Conservation (phyloP, 495 filamentous ascomycete genomes). For the Aspergillus saccharolyticus region DNA sequence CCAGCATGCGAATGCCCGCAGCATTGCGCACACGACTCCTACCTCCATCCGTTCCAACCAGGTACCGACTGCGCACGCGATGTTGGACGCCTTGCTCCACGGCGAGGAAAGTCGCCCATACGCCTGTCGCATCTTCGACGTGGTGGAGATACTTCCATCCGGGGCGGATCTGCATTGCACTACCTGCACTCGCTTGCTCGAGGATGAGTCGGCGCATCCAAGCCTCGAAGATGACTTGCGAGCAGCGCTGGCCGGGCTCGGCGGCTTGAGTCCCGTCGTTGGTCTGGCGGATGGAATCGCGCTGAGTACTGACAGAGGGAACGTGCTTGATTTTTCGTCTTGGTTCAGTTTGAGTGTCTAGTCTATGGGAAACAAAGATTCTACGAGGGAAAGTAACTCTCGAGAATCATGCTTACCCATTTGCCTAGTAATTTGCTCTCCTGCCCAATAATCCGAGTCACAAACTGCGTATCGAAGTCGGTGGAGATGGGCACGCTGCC, state of each 20-base stretch:
- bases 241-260: slow-evolving; percentile 19
- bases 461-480: not conserved
- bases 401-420: not conserved
- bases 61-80: slow-evolving; percentile 13
- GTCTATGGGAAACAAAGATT: too few relatives aligned
- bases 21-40: slow-evolving; percentile 20
- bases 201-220: slow-evolving; percentile 13
- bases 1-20: slow-evolving; percentile 19
- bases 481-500: not conserved
- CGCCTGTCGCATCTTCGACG: slow-evolving; percentile 11
- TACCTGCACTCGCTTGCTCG: not conserved
- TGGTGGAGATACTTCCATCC: slow-evolving; percentile 18
- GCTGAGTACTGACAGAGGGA: slow-evolving; percentile 4
- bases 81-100: not conserved
- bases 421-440: not conserved
- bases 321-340: not conserved
- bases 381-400: too few relatives aligned
- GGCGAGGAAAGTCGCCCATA: slow-evolving; percentile 15
- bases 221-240: slow-evolving; percentile 19
- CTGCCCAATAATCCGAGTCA: not conserved
- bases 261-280: slow-evolving; percentile 14
- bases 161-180: slow-evolving; percentile 1
- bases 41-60: slow-evolving; percentile 26
- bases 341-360: not conserved
- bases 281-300: slow-evolving; percentile 1